These are phyloP conservation scores for Zymoseptoria passerinii DNA, from an alignment of 2,329 filamentous ascomycete species.

Conservation along the genomic window DNA sequence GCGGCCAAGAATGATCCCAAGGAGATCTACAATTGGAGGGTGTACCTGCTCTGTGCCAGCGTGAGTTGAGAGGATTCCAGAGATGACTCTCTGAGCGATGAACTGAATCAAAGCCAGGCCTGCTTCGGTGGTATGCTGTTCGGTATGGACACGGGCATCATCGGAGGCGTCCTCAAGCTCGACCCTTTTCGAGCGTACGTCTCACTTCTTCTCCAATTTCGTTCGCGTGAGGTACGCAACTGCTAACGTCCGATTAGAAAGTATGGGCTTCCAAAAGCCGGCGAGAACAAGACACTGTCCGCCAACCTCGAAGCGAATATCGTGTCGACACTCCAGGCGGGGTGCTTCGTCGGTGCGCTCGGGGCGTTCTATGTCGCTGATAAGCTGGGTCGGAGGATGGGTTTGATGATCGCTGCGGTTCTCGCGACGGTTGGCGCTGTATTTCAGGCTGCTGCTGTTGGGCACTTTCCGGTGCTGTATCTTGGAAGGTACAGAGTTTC, in stretches of 20 bases:
- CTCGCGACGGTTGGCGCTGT: conserved; percentile 60
- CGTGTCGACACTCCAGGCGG: conserved; percentile 65
- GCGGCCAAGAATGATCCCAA: conserved; percentile 60
- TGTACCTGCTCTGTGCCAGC: conserved; percentile 56
- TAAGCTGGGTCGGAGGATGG: conserved; percentile 58
- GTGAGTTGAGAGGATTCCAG: conserved; percentile 40
- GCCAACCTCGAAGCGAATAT: conserved; percentile 37
- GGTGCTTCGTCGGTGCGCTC: conserved; percentile 67
- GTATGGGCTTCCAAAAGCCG: conserved; percentile 40
- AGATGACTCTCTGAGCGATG: conserved; percentile 38
- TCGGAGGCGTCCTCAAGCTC: conserved; percentile 58
- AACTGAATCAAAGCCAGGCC: conserved; percentile 26
- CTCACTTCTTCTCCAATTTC: not conserved
- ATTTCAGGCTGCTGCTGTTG: conserved; percentile 56
- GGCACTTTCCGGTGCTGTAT: conserved; percentile 16
- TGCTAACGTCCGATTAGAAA: conserved; percentile 32
- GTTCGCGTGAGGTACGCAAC: not conserved
- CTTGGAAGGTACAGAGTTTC: conserved; percentile 15
- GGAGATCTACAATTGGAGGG: conserved; percentile 63
- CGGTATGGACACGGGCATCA: conserved; percentile 58
- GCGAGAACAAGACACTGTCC: conserved; percentile 15
- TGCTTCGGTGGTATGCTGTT: conserved; percentile 65
- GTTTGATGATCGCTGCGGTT: conserved; percentile 54
- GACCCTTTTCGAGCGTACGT: conserved; percentile 47
- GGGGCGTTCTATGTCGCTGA: conserved; percentile 64